Evolutionary conservation across 108 stramenopile species (phyloP), one percentile per base, ranked within the genome.

Genomic region (Phaeodactylum tricornutum): DNA sequence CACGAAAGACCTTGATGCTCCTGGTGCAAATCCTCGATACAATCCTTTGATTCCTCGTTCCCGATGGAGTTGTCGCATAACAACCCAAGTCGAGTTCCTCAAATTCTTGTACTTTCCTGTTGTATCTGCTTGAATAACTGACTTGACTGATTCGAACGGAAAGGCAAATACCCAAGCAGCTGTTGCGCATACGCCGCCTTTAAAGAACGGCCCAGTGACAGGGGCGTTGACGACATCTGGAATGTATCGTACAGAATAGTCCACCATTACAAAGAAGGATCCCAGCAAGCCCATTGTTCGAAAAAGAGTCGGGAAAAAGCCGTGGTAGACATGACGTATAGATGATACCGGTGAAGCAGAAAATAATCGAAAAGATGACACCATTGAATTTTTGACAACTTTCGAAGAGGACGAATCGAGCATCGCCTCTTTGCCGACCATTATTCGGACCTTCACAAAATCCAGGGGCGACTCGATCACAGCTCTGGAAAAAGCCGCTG

Each of bases 161-260:
- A 43, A 67, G 17, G 37, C 45, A 12, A 57, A 14, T 5, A 23
- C 24, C 66, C 66, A 67, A 16, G 59, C 59, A 2, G 31, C 4
- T n/a, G 54, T 67, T 19, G 66, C 59, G 50, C 66, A 67, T 32
- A 67, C 41, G 44, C 53, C 58, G n/a, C 66, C 66, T 29, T 61
- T 67, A 30, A 55, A 47, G 40, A 67, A 67, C 21, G 59, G 57
- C n/a, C 66, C 66, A 7, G 24, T 3, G 2, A 56, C 17, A 3
- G 45, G 47, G 2, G 58, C 28, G 4, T n/a, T 47, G 38, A 66
- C 45, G 7, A 66, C 46, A 4, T 48, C 49, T 23, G 56, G 50
- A 5, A 43, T 32, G 41, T 56, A 49, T 20, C 55, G 59, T 4
- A 39, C 55, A 29, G 52, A 53, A 25, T 32, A 31, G 43, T 67